Percentiles rank a stretch among this genome's conserved stretches.
Conservation (phyloP, 495 filamentous ascomycete species). For the Xylaria longipes region DNA sequence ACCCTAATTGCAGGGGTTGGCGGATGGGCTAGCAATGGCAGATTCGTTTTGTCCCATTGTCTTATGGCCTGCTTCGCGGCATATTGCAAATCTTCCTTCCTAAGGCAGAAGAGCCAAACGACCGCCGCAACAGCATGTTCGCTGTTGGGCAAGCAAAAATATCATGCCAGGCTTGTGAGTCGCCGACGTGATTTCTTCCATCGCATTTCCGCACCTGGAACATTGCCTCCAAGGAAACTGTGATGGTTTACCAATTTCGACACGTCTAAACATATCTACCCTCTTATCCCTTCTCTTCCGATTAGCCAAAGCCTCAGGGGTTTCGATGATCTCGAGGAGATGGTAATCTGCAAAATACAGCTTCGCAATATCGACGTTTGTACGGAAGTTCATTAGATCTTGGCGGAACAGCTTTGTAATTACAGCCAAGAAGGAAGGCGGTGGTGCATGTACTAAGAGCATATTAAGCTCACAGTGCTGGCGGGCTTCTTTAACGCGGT, state of each 20-base stretch:
- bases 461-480: constrained; percentile 57
- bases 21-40: not conserved
- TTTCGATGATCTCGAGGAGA: constrained; percentile 56
- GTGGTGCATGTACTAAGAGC: constrained; percentile 53
- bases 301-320: constrained; percentile 34
- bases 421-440: constrained; percentile 54
- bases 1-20: not conserved
- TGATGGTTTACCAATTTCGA: constrained; percentile 30
- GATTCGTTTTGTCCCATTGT: not conserved
- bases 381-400: constrained; percentile 48
- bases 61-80: not conserved
- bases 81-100: constrained; percentile 19
- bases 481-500: constrained; percentile 41
- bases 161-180: constrained; percentile 48
- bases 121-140: constrained; percentile 59
- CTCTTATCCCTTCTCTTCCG: constrained; percentile 35
- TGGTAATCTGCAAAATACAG: constrained; percentile 59
- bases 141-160: constrained; percentile 60
- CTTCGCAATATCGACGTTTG: constrained; percentile 49
- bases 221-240: constrained; percentile 59
- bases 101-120: constrained; percentile 51
- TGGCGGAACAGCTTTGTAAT: constrained; percentile 54
- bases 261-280: constrained; percentile 53
- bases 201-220: constrained; percentile 65
- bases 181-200: constrained; percentile 62